Evolutionary conservation across 2,329 filamentous ascomycete species (phyloP).

Genomic region (Fusarium sp.): DNA sequence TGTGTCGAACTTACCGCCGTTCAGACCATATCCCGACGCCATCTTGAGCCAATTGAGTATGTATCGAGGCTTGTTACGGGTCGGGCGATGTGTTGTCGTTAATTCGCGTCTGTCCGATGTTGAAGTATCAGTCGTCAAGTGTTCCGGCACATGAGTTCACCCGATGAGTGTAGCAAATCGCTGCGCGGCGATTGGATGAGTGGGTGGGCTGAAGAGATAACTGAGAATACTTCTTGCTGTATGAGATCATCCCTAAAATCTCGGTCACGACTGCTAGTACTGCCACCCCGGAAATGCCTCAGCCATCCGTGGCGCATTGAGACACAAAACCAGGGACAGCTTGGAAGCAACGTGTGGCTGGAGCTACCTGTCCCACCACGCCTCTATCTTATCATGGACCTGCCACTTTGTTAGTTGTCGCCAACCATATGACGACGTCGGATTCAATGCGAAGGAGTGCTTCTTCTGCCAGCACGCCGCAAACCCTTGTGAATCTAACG

Average conservation of each 20-base stretch:
- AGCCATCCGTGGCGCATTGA: constrained; percentile 5
- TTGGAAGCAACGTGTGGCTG: constrained; percentile 9
- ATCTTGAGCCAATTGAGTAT: constrained; percentile 61
- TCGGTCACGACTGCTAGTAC: constrained; percentile 6
- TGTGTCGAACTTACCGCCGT: constrained; percentile 72
- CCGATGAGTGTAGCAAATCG: constrained; percentile 45
- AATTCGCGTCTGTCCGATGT: constrained; percentile 39
- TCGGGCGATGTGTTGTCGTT: constrained; percentile 38
- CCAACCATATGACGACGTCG: constrained; percentile 18
- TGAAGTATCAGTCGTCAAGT: constrained; percentile 38
- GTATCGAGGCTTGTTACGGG: constrained; percentile 42
- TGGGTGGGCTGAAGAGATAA: constrained; percentile 19
- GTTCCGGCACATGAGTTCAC: constrained; percentile 39
- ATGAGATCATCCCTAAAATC: too few species aligned
- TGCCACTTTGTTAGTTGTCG: constrained; percentile 34
- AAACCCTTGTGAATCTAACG: not conserved
- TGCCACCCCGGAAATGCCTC: not conserved
- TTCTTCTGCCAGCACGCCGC: not conserved
- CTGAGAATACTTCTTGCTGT: constrained; percentile 13
- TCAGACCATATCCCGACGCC: constrained; percentile 86
- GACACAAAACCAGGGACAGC: not conserved
- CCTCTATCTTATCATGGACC: constrained; percentile 14
- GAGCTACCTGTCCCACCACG: constrained; percentile 5
- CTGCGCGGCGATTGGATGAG: constrained; percentile 32
- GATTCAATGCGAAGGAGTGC: not conserved